phyloP scores from a whole-genome alignment of 2,329 filamentous ascomycete genomes.

The Teratosphaeria gauchensis region DNA sequence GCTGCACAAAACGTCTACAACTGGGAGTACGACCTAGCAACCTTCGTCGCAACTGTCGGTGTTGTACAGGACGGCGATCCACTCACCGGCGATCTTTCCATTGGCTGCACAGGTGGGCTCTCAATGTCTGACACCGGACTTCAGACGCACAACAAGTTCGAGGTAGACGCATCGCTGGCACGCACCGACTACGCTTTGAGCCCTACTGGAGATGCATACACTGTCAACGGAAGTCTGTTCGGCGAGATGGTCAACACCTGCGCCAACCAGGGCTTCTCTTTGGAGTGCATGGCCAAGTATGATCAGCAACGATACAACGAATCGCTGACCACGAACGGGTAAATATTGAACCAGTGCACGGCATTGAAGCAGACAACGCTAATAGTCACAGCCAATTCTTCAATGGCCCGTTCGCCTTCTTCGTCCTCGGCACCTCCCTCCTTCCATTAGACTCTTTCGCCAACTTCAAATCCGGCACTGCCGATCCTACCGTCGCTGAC shows the following conservation, averaged over 20 bases:
- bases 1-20: conserved; percentile 35
- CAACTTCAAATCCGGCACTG: conserved; percentile 2
- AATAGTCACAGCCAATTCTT: conserved; percentile 1
- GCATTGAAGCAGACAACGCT: not conserved
- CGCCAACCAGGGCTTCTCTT: not conserved
- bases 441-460: conserved; percentile 1
- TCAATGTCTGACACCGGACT: conserved; percentile 22
- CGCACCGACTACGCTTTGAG: conserved; percentile 27
- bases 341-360: not conserved
- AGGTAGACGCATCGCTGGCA: conserved; percentile 26
- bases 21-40: conserved; percentile 29
- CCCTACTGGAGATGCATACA: conserved; percentile 23
- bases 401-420: conserved; percentile 2
- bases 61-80: conserved; percentile 29
- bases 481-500: not conserved
- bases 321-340: conserved; percentile 1
- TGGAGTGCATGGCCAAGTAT: conserved; percentile 1
- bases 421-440: conserved; percentile 1
- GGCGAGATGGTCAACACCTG: conserved; percentile 1
- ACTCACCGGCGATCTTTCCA: conserved; percentile 29
- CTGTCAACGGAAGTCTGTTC: conserved; percentile 29
- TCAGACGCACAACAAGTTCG: conserved; percentile 34
- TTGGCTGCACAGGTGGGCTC: conserved; percentile 28
- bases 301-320: conserved; percentile 1
- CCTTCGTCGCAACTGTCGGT: conserved; percentile 28